These are phyloP conservation scores for Lentinula guzmanii DNA, from an alignment of 768 basidiomycete genomes.

Conservation along the genomic window DNA sequence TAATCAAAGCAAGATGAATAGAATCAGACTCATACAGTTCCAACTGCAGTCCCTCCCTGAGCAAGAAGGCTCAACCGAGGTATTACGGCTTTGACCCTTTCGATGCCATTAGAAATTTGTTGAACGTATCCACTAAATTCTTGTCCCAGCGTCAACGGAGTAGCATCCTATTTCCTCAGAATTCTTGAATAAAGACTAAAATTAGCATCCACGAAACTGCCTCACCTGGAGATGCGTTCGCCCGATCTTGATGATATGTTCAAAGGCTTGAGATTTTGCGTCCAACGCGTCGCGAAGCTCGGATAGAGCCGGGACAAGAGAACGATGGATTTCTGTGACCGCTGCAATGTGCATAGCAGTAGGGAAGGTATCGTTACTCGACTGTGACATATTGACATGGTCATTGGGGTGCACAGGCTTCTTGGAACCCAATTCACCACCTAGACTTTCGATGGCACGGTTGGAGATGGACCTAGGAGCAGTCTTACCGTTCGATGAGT, in stretches of 20 bases:
- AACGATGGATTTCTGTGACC: slow-evolving; percentile 76
- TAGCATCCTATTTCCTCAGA: slow-evolving; percentile 70
- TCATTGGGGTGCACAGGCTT: slow-evolving; percentile 98
- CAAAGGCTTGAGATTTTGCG: slow-evolving; percentile 77
- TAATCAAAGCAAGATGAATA: not conserved
- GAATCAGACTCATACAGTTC: slow-evolving; percentile 54
- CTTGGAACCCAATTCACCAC: slow-evolving; percentile 93
- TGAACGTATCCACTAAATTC: slow-evolving; percentile 99
- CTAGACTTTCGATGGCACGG: slow-evolving; percentile 94
- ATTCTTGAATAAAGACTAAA: not conserved
- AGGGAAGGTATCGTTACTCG: slow-evolving; percentile 99
- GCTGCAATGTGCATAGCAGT: slow-evolving; percentile 99
- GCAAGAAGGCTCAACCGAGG: slow-evolving; percentile 87
- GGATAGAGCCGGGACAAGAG: slow-evolving; percentile 79
- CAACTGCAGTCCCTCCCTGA: slow-evolving; percentile 98
- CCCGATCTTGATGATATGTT: slow-evolving; percentile 95
- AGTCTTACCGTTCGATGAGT: not conserved
- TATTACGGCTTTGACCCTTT: slow-evolving; percentile 71
- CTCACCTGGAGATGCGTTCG: slow-evolving; percentile 87
- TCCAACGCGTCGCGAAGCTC: slow-evolving; percentile 82
- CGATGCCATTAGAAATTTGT: slow-evolving; percentile 88
- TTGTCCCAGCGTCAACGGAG: slow-evolving; percentile 96
- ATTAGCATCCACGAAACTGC: too few species aligned
- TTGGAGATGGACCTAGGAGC: slow-evolving; percentile 87
- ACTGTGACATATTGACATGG: slow-evolving; percentile 99